Conservation (phyloP, 805 yeast species). For the Saturnispora halmiae region DNA sequence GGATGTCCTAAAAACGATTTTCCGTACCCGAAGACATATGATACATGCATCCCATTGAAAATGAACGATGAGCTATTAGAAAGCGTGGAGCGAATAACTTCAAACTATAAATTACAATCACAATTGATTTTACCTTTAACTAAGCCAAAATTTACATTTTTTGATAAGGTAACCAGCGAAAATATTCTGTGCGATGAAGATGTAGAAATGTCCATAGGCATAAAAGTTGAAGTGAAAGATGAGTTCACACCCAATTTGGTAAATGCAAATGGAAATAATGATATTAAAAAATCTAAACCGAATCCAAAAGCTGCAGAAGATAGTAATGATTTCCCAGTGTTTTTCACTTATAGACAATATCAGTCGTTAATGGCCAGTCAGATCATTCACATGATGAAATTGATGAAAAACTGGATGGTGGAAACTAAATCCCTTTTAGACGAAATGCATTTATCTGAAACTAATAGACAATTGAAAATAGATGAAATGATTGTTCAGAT, state of each 20-base stretch:
- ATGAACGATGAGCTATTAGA: slow-evolving; percentile 13
- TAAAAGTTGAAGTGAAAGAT: background rate
- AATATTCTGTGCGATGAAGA: background rate
- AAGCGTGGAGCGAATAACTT: slow-evolving; percentile 4
- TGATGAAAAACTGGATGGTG: slow-evolving; percentile 21
- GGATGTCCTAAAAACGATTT: slow-evolving; percentile 15
- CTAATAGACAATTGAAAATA: slow-evolving; percentile 31
- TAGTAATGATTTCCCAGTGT: slow-evolving; percentile 5
- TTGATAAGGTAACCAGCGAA: background rate
- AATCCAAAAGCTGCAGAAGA: background rate
- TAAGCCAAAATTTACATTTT: slow-evolving; percentile 19
- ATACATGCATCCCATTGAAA: slow-evolving; percentile 10
- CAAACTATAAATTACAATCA: slow-evolving; percentile 12
- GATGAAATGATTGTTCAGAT: slow-evolving; percentile 34
- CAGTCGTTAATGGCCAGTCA: slow-evolving; percentile 31
- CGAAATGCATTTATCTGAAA: slow-evolving; percentile 29
- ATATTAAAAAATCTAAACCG: background rate
- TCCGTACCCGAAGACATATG: slow-evolving; percentile 15
- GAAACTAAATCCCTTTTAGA: slow-evolving; percentile 18
- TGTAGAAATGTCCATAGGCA: background rate
- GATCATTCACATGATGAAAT: slow-evolving; percentile 28
- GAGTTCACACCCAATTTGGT: background rate
- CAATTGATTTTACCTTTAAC: slow-evolving; percentile 30
- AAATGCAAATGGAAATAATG: background rate
- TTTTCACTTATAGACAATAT: slow-evolving; percentile 21